Base-by-base conservation (phyloP, 345 rosid genomes). In the Luvunga scandens region DNA sequence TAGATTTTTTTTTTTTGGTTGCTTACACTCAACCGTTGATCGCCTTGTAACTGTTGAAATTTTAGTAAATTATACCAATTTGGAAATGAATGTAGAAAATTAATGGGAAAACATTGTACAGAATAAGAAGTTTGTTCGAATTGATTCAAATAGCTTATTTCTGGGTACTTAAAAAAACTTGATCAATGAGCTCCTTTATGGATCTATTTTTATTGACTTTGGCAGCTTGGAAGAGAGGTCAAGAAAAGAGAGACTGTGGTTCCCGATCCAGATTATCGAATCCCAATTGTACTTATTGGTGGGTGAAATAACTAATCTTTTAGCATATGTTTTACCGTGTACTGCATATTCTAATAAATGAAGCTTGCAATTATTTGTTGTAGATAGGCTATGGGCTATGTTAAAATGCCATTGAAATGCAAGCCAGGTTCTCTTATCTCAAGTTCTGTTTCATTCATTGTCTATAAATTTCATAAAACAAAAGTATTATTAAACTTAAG, bases 241-340 rank as follows among this genome's bases (percentile, higher is more conserved):
- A 78, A 81, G 56, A 83, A 81, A 82, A 86, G 80, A 80, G 88
- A 88, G 72, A 87, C 88, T 42, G 91, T 91, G 56, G 65, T 90
- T 86, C 95, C 91, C 1, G 90, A 87, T 39, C 95, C 93, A 8
- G 93, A 88, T 82, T 90, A 88, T 82, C 83, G 89, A 75, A 88
- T 91, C 66, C 90, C 91, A 0, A 33, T 85, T 75, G 86, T 91
- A 70, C 81, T 89, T 16, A 90, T 89, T 12, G 93, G 93, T 91
- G 38, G 27, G 84, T 82, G 27, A 13, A 45, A 42, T 19, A 36
- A 75, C 25, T 62, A 16, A 21, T 71, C 10, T 53, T 53, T 30
- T 45, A 7, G 45, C 28, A 2, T 25, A 18, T 28, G 18, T 30
- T 69, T 68, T n/a, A n/a, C 1, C 42, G 12, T 63, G 61, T 28